Percentiles rank a stretch among this genome's conserved stretches.
phyloP scores from a whole-genome alignment of 192 early-diverging fungal genomes.

The Ambispora gerdemannii region DNA sequence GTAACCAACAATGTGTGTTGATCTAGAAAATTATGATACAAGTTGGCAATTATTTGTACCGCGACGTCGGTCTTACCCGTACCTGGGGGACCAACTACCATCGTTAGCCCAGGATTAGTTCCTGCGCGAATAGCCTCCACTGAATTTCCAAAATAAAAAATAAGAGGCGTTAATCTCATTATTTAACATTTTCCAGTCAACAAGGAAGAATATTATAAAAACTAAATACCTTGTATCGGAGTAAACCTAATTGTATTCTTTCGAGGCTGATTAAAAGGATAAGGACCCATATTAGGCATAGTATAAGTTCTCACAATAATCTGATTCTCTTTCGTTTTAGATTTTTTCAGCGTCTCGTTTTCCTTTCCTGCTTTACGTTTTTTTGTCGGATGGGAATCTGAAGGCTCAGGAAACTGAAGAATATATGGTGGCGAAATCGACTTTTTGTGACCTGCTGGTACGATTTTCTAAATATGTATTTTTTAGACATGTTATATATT shows the following conservation, averaged over 20 bases:
- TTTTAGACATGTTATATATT: too few relatives aligned
- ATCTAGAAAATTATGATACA: conserved; percentile 85
- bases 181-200: too few relatives aligned
- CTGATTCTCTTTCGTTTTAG: conserved; percentile 39
- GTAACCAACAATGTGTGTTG: conserved; percentile 92
- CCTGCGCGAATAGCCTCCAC: conserved; percentile 86
- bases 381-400: conserved; percentile 30
- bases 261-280: conserved; percentile 64
- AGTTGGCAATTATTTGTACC: conserved; percentile 92
- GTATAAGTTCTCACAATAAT: conserved; percentile 64
- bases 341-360: conserved; percentile 17
- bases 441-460: conserved; percentile 33
- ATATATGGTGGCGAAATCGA: conserved; percentile 68
- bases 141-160: conserved; percentile 30
- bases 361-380: conserved; percentile 43
- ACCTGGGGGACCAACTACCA: conserved; percentile 97
- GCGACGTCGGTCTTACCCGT: conserved; percentile 99
- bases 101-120: conserved; percentile 77
- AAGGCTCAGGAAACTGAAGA: conserved; percentile 60
- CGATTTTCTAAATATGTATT: conserved; percentile 33
- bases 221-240: conserved; percentile 63
- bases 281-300: conserved; percentile 68
- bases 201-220: too few relatives aligned
- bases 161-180: too few relatives aligned
- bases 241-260: conserved; percentile 83